Evolutionary conservation across 2,329 filamentous ascomycete species (phyloP).

Genomic region (Coniella vitis): DNA sequence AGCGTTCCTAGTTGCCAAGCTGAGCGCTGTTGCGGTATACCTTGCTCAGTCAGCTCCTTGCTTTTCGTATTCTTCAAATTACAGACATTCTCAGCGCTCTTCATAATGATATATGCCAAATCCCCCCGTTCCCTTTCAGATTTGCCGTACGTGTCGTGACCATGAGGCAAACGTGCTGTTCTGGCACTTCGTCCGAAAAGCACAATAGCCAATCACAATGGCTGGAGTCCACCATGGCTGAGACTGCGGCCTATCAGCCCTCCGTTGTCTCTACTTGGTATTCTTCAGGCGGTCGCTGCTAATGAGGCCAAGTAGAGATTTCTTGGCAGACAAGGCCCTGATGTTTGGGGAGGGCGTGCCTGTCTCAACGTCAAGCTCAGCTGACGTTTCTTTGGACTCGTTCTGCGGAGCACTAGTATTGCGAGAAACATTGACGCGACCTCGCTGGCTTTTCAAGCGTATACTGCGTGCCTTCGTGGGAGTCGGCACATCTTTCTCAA

Average conservation of each 20-base stretch:
- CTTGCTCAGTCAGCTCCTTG: no score
- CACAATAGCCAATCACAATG: no score
- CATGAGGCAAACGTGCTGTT: no score
- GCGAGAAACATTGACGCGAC: neutral
- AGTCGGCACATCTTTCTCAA: neutral
- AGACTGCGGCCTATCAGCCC: neutral
- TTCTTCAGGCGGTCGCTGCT: constrained; percentile 1
- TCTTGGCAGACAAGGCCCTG: neutral
- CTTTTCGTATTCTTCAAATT: no score
- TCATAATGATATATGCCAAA: neutral
- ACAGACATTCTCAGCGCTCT: neutral
- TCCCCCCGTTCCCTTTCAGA: no score
- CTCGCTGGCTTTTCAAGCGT: neutral
- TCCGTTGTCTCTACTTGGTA: neutral
- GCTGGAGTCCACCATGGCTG: no score
- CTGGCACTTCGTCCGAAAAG: no score
- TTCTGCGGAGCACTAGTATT: neutral
- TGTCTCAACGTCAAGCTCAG: neutral
- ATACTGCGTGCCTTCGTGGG: neutral
- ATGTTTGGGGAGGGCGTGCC: neutral
- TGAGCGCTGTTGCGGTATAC: no score
- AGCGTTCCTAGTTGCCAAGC: no score
- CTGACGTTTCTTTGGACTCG: neutral
- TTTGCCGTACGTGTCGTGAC: no score
- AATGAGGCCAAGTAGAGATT: constrained; percentile 1